Percentiles rank a stretch among this genome's conserved stretches.
Evolutionary conservation across 2,329 filamentous ascomycete species (phyloP).

Genomic region (Penicillium verrucosum): DNA sequence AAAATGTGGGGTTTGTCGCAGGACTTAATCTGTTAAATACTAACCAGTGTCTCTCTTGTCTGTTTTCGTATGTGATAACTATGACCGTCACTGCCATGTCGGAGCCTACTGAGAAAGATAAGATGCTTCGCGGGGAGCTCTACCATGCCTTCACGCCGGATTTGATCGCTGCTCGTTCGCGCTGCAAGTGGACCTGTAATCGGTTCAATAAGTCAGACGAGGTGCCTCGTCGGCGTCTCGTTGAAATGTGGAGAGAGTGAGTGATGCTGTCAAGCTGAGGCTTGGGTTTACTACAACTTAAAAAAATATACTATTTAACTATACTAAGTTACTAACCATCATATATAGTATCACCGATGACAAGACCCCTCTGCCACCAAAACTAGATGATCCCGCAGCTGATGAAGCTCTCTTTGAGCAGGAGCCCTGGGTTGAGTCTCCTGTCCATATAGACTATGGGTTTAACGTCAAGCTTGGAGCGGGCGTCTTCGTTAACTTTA

Average conservation of each 20-base stretch:
- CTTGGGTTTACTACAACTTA: neutral
- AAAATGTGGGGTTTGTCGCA: too few relatives aligned
- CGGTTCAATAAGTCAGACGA: slow-evolving; percentile 64
- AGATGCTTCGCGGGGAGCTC: slow-evolving; percentile 66
- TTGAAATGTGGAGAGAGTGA: slow-evolving; percentile 71
- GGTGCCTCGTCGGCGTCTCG: slow-evolving; percentile 57
- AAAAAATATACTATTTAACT: neutral
- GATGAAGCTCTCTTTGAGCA: slow-evolving; percentile 64
- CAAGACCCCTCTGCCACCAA: slow-evolving; percentile 60
- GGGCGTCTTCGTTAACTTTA: slow-evolving; percentile 72
- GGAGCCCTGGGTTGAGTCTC: slow-evolving; percentile 67
- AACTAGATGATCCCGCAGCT: slow-evolving; percentile 54
- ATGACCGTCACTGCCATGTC: slow-evolving; percentile 9
- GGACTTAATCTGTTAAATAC: too few relatives aligned
- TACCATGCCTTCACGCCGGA: slow-evolving; percentile 72
- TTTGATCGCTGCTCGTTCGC: slow-evolving; percentile 59
- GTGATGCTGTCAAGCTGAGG: slow-evolving; percentile 25
- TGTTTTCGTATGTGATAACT: neutral
- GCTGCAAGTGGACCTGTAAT: slow-evolving; percentile 60
- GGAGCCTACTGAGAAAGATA: slow-evolving; percentile 31
- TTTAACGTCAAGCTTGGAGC: slow-evolving; percentile 68
- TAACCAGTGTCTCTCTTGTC: neutral
- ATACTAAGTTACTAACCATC: neutral
- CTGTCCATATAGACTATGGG: slow-evolving; percentile 73
- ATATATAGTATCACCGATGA: slow-evolving; percentile 59